phyloP scores from a whole-genome alignment of 371 early-diverging fungal species.

The Mortierella sp. region DNA sequence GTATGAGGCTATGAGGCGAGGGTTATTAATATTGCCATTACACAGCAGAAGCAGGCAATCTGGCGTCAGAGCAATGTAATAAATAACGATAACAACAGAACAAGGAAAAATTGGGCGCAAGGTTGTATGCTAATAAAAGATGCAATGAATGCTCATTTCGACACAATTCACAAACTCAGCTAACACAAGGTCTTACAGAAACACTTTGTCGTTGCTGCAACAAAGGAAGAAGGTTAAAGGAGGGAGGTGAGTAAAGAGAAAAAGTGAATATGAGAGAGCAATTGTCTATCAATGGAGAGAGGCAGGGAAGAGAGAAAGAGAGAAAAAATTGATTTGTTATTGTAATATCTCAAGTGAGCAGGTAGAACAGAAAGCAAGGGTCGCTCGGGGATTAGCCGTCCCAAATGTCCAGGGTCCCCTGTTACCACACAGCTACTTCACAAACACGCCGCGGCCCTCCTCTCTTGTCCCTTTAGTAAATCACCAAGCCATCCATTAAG shows the following conservation, averaged over 20 bases:
- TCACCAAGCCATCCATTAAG: too few relatives aligned
- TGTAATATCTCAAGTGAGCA: background rate
- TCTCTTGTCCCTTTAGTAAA: background rate
- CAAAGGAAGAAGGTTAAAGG: background rate
- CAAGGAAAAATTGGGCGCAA: too few relatives aligned
- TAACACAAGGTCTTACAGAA: too few relatives aligned
- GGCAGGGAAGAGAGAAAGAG: background rate
- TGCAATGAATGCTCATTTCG: too few relatives aligned
- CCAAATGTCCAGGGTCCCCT: background rate
- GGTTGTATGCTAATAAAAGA: too few relatives aligned
- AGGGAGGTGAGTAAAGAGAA: background rate
- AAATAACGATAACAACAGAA: background rate
- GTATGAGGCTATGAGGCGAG: too few relatives aligned
- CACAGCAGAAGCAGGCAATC: background rate
- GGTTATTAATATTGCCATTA: too few relatives aligned
- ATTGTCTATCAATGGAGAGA: background rate
- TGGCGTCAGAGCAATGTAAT: background rate
- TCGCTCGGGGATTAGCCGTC: background rate
- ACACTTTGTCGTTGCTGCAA: too few relatives aligned
- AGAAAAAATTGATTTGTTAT: constrained; percentile 3
- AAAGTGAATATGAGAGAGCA: background rate
- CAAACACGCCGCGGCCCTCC: background rate
- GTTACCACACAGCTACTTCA: too few relatives aligned
- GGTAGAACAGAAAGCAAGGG: too few relatives aligned
- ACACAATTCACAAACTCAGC: too few relatives aligned